A percentile compares a stretch with the other conserved stretches of the same genome.
Evolutionary conservation across 2,329 filamentous ascomycete genomes (phyloP).

Genomic region (Venturiaceae sp.): DNA sequence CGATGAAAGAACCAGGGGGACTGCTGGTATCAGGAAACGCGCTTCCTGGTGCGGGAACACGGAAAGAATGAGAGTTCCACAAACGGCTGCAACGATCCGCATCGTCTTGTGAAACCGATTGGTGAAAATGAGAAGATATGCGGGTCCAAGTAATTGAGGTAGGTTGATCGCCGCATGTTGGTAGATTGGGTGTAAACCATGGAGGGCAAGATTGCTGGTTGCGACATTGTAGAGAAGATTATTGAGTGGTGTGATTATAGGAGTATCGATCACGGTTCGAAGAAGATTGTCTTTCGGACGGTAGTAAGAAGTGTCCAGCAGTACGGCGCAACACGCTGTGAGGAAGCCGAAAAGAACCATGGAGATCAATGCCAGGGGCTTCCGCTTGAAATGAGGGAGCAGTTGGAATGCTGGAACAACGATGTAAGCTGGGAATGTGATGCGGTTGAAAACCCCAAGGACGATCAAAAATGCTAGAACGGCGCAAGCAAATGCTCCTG

Average conservation of each 20-base stretch:
- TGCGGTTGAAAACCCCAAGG: constrained; percentile 88
- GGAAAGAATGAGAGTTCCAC: constrained; percentile 60
- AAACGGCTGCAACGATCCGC: constrained; percentile 45
- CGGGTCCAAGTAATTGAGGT: constrained; percentile 42
- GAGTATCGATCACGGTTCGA: constrained; percentile 48
- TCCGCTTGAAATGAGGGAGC: constrained; percentile 74
- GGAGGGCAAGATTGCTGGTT: constrained; percentile 38
- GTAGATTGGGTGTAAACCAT: constrained; percentile 43
- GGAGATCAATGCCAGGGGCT: constrained; percentile 51
- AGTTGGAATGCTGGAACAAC: constrained; percentile 74
- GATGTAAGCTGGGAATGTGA: constrained; percentile 92
- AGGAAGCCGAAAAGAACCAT: constrained; percentile 55
- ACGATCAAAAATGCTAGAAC: constrained; percentile 73
- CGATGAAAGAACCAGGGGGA: constrained; percentile 69
- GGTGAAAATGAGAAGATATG: constrained; percentile 33
- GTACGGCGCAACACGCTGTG: constrained; percentile 64
- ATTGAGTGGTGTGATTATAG: constrained; percentile 43
- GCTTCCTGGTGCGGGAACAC: constrained; percentile 73
- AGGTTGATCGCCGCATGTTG: constrained; percentile 42
- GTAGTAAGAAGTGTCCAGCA: constrained; percentile 81
- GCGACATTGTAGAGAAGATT: constrained; percentile 42
- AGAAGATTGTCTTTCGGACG: constrained; percentile 50
- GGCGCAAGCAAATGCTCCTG: constrained; percentile 64
- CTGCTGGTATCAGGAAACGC: constrained; percentile 64
- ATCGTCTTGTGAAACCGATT: constrained; percentile 30